Percentiles rank a stretch among this genome's conserved stretches.
phyloP scores from a whole-genome alignment of 2,329 filamentous ascomycete species.

The Sclerotinia nivalis region DNA sequence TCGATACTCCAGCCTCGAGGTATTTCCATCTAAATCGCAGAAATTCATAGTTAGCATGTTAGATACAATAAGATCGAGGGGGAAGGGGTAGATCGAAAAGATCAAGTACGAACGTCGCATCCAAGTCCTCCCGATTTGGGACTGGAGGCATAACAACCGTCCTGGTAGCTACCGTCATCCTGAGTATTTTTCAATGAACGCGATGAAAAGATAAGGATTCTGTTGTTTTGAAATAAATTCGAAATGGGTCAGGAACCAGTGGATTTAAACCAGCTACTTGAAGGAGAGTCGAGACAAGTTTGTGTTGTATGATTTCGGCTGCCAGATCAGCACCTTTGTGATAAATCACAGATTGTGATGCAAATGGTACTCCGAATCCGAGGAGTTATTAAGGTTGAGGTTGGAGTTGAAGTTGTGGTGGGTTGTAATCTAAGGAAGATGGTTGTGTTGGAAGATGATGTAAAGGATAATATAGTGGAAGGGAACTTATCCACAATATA shows the following conservation, averaged over 20 bases:
- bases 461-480: conserved; percentile 1
- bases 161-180: conserved; percentile 30
- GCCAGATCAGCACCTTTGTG: conserved; percentile 4
- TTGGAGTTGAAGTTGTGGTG: neutral
- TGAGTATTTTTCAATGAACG: conserved; percentile 12
- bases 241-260: neutral
- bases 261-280: neutral
- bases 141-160: conserved; percentile 52
- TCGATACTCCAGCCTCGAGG: conserved; percentile 81
- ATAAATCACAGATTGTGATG: conserved; percentile 3
- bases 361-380: neutral
- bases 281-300: neutral
- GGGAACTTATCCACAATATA: conserved; percentile 8
- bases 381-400: neutral
- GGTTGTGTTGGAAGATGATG: conserved; percentile 19
- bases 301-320: neutral
- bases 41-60: neutral
- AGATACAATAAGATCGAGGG: neutral
- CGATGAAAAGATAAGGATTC: neutral
- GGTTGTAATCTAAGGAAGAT: neutral
- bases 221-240: neutral
- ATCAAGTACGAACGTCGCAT: conserved; percentile 56
- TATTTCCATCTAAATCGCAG: conserved; percentile 74
- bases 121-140: conserved; percentile 62
- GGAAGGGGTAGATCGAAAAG: neutral